phyloP scores from a whole-genome alignment of 345 rosid species.

The Bruguiera sexangula region DNA sequence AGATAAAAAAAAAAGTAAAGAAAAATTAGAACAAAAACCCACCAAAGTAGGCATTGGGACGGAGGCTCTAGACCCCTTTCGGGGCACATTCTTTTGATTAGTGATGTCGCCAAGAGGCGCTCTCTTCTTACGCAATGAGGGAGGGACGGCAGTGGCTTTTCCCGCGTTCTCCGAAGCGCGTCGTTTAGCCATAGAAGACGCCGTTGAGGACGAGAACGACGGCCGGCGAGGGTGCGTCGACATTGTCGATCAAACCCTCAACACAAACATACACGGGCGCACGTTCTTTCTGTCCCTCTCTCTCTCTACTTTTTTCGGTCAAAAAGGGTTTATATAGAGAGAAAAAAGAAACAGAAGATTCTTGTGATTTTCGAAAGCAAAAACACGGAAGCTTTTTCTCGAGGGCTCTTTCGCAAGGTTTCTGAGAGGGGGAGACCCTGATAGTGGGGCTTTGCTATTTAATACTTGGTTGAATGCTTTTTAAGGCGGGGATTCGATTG shows the following conservation, averaged over 20 bases:
- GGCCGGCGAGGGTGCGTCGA: slow-evolving; percentile 39
- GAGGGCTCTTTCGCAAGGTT: no score
- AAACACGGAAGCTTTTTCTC: no score
- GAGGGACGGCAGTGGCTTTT: slow-evolving; percentile 31
- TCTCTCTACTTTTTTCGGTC: no score
- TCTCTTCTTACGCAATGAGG: slow-evolving; percentile 60
- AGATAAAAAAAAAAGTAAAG: background rate
- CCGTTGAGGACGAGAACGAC: slow-evolving; percentile 44
- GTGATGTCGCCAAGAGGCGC: slow-evolving; percentile 73
- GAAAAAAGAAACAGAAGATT: no score
- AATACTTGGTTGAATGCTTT: slow-evolving; percentile 2
- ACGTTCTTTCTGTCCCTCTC: background rate
- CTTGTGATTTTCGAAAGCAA: no score
- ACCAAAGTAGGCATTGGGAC: slow-evolving; percentile 55
- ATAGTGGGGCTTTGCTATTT: slow-evolving; percentile 11
- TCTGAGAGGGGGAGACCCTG: background rate
- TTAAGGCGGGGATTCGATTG: slow-evolving; percentile 10
- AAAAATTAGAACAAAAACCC: slow-evolving; percentile 13
- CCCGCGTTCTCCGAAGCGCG: slow-evolving; percentile 44
- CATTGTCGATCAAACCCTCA: slow-evolving; percentile 8
- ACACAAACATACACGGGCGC: background rate
- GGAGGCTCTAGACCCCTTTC: slow-evolving; percentile 33
- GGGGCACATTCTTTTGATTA: slow-evolving; percentile 46
- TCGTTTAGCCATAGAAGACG: slow-evolving; percentile 51
- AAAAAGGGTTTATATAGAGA: no score